Evolutionary conservation across 1,284 basidiomycete species (phyloP), one percentile per base, ranked within the genome.

Genomic region (Chalciporus sp.): DNA sequence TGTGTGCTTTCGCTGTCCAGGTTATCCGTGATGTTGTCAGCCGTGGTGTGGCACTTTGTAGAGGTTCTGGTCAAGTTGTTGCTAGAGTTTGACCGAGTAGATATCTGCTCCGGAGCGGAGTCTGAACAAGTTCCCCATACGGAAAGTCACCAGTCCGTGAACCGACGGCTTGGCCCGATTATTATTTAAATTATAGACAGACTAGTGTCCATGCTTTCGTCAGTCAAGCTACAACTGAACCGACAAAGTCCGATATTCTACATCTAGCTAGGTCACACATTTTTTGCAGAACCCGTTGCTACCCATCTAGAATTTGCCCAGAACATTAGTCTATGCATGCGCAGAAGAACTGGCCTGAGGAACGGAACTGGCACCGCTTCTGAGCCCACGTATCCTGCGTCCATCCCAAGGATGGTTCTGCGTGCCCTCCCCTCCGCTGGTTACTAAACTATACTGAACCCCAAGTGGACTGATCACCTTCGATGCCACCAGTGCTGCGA

Each of bases 401-500:
- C 23, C 44, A 4, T 59, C 55, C 69, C 69, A 71, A 11, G 55
- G 58, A 37, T 49, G 17, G 20, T 28, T 56, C 35, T 55, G 49
- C 39, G 47, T 45, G 37, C 16, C 23, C 14, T 23, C 5, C 3
- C 0, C 8, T 1, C 53, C 35, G 42, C 27, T 7, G 16, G 43
- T 65, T 53, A 41, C 81, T 52, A 68, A 58, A 14, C 41, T 42
- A 51, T 72, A 72, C 29, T 59, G 59, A 28, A 67, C 63, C 10
- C 63, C 61, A 42, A 76, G 47, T 16, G 60, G 63, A 37, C 74
- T 70, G 6, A 81, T 50, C 6, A 82, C 58, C 8, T 70, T 73
- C 0, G 75, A 76, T 6, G 72, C 69, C 33, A 84, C 69, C 3
- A 81, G 58, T 0, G 70, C 82, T 2, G 74, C 76, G 2, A 78